Percentiles rank a stretch among this genome's conserved stretches.
Conservation (phyloP, 306 rosid species). For the Rosa rugosa region DNA sequence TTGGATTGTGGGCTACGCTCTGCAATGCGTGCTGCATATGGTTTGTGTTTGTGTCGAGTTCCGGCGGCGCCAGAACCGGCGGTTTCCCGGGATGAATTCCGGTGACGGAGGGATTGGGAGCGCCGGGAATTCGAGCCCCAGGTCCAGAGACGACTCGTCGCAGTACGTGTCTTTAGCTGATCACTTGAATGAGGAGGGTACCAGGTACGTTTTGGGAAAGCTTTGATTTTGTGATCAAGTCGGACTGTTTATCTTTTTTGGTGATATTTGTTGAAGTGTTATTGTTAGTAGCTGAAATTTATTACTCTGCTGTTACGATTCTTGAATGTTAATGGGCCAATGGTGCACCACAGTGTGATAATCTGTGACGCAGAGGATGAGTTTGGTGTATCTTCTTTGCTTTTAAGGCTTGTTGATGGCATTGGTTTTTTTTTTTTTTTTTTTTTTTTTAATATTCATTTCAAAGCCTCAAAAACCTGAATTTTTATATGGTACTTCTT, state of each 20-base stretch:
- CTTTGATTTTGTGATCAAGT: background rate
- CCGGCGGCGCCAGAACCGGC: constrained; percentile 43
- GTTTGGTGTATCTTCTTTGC: background rate
- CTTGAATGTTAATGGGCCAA: background rate
- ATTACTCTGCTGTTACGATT: background rate
- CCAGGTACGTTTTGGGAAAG: constrained; percentile 43
- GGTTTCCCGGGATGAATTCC: constrained; percentile 13
- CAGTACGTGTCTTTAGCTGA: constrained; percentile 48
- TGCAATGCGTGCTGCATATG: constrained; percentile 81
- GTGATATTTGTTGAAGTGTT: constrained; percentile 5
- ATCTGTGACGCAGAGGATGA: background rate
- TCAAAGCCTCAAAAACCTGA: background rate
- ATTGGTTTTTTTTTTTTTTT: background rate
- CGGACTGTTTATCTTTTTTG: background rate
- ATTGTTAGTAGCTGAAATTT: constrained; percentile 1
- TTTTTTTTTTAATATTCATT: background rate
- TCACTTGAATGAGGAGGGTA: constrained; percentile 54
- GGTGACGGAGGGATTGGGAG: constrained; percentile 45
- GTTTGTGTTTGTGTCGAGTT: constrained; percentile 77
- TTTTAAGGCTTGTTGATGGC: background rate
- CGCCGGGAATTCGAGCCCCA: constrained; percentile 44
- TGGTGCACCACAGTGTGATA: background rate
- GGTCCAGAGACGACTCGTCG: constrained; percentile 46
- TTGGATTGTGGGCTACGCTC: constrained; percentile 77
- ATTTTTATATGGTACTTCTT: background rate